phyloP scores from a whole-genome alignment of 352 stramenopile genomes.

The Pythium monospermum region DNA sequence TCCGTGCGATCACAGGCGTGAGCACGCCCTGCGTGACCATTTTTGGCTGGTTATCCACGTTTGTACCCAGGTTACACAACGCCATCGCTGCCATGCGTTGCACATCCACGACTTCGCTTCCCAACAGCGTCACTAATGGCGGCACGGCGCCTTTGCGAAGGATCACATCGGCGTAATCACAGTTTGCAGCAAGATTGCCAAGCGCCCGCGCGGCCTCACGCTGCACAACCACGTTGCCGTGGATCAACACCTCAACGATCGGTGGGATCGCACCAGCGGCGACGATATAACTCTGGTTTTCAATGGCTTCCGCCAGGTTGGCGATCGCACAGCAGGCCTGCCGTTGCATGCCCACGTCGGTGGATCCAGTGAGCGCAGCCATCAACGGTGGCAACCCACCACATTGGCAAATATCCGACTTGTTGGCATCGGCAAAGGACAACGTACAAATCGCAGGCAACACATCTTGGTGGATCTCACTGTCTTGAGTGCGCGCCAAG shows the following conservation, averaged over 20 bases:
- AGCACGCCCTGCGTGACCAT: slow-evolving; percentile 88
- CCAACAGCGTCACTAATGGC: slow-evolving; percentile 84
- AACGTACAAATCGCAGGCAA: slow-evolving; percentile 90
- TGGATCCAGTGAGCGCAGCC: slow-evolving; percentile 50
- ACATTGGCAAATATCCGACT: slow-evolving; percentile 92
- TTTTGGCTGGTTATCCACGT: slow-evolving; percentile 92
- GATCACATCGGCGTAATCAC: slow-evolving; percentile 92
- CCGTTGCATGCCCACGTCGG: slow-evolving; percentile 77
- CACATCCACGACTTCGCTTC: slow-evolving; percentile 88
- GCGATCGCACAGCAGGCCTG: slow-evolving; percentile 93
- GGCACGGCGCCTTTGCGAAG: slow-evolving; percentile 82
- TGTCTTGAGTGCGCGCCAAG: slow-evolving; percentile 90
- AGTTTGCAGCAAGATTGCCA: slow-evolving; percentile 94
- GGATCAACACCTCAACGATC: slow-evolving; percentile 79
- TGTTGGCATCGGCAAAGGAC: slow-evolving; percentile 91
- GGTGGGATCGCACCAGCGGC: slow-evolving; percentile 83
- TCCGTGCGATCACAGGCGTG: slow-evolving; percentile 82
- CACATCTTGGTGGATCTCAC: slow-evolving; percentile 89
- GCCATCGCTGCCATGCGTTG: slow-evolving; percentile 95
- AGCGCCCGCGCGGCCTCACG: slow-evolving; percentile 90
- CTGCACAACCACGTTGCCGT: slow-evolving; percentile 78
- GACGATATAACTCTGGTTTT: slow-evolving; percentile 92
- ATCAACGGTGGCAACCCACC: slow-evolving; percentile 90
- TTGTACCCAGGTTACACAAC: slow-evolving; percentile 93
- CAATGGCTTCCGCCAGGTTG: slow-evolving; percentile 92